Evolutionary conservation across 306 rosid species (phyloP).

Genomic region (Heteromeles arbutifolia): DNA sequence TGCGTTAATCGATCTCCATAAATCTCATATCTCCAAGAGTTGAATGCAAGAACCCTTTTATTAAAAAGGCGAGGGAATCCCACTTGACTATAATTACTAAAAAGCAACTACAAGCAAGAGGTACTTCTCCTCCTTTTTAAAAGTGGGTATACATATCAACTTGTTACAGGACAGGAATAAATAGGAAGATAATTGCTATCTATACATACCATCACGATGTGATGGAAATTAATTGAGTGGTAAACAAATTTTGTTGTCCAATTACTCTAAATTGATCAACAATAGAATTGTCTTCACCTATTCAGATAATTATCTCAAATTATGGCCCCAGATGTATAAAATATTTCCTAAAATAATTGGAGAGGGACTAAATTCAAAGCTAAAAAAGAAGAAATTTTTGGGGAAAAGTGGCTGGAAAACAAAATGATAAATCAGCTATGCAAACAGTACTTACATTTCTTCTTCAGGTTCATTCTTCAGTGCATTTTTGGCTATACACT

Average conservation of each 20-base stretch:
- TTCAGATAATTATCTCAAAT: not conserved
- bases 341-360: not conserved
- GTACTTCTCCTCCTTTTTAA: not conserved
- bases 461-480: conserved; percentile 99
- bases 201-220: not conserved
- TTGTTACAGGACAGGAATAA: not conserved
- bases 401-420: not conserved
- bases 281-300: not conserved
- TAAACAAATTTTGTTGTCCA: not conserved
- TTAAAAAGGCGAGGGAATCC: not conserved
- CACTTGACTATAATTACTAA: not conserved
- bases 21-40: not conserved
- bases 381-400: not conserved
- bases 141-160: not conserved
- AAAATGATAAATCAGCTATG: not conserved
- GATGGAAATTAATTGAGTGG: not conserved
- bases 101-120: not conserved
- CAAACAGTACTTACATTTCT: conserved; percentile 63
- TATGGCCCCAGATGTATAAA: not conserved
- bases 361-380: not conserved
- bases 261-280: not conserved
- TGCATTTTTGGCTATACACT: conserved; percentile 95
- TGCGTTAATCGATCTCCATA: not conserved
- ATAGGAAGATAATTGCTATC: not conserved
- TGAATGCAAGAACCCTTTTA: not conserved